A percentile compares a stretch with the other conserved stretches of the same genome.
phyloP scores from a whole-genome alignment of 768 basidiomycete genomes.

The Leucocoprinus leucothites region DNA sequence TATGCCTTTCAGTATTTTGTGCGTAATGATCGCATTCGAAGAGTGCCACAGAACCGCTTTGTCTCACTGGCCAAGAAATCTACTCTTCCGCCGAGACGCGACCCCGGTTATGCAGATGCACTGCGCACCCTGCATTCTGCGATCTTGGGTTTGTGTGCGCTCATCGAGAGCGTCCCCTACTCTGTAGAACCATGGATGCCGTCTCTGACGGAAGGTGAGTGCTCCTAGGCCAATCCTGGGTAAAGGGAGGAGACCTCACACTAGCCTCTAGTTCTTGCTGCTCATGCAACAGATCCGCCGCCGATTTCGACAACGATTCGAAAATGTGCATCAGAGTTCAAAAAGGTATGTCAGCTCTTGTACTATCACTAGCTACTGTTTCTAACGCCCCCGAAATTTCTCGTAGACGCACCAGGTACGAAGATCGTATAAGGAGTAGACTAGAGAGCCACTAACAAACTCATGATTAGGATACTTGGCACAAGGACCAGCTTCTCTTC shows the following conservation, averaged over 20 bases:
- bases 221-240: conserved; percentile 7
- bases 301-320: conserved; percentile 90
- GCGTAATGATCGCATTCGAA: background rate
- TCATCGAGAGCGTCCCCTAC: conserved; percentile 92
- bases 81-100: conserved; percentile 64
- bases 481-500: conserved; percentile 82
- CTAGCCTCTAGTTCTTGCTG: conserved; percentile 55
- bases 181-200: conserved; percentile 93
- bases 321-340: conserved; percentile 81
- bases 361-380: conserved; percentile 2
- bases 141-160: conserved; percentile 84
- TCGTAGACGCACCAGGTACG: conserved; percentile 61
- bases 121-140: conserved; percentile 80
- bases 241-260: background rate
- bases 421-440: background rate
- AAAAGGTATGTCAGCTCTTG: conserved; percentile 54
- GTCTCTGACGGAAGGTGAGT: conserved; percentile 68
- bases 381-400: conserved; percentile 8
- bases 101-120: conserved; percentile 69
- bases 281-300: conserved; percentile 80
- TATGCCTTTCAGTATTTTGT: conserved; percentile 21
- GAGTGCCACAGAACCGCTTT: conserved; percentile 68
- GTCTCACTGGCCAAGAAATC: conserved; percentile 56
- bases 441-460: background rate
- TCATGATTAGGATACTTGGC: conserved; percentile 76